Base-by-base conservation (phyloP, 2,329 filamentous ascomycete genomes). In the Botryotinia globosa region DNA sequence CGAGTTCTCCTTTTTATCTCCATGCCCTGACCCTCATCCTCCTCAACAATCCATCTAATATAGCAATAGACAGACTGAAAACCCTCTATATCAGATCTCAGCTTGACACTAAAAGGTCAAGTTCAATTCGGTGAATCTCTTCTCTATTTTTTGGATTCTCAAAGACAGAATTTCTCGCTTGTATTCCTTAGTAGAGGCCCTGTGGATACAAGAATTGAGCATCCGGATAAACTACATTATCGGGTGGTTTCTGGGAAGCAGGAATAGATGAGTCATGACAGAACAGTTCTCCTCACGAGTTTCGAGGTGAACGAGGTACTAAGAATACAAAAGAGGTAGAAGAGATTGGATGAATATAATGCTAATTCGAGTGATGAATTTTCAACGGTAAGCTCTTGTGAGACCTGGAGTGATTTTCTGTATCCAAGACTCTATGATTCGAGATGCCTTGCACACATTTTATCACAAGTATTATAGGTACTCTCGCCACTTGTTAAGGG, bases 381-480 rank as follows among this genome's bases (percentile, higher is more conserved):
- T 4, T 25, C 22, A 25, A 12, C 25, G 3, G 9, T 12, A 51
- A 51, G 45, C 22, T 51, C 3, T 51, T 12, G 22, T 51, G 9
- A 25, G 10, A 25, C 1, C 4, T 25, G 9, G 0, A 9, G 22
- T 22, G 7, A 22, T 5, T 51, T n/a, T n/a, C 2, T 6, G 4
- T 51, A 14, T 12, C 10, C 4, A n/a, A 10, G 25, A 51, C 25
- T 12, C 25, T 12, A 14, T 51, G 10, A 22, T 45, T 8, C 12
- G 44, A 22, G 20, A 7, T 25, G 8, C 25, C 8, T 25, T 3
- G 3, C 3, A 25, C 22, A 25, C n/a, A 1, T 14, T 14, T n/a
- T 0, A 25, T 51, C 4, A n/a, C 4, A 25, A n/a, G 10, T n/a
- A 9, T n/a, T 4, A 6, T 6, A n/a, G n/a, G 3, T n/a, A 22